Evolutionary conservation across 768 basidiomycete genomes (phyloP), one percentile per base, ranked within the genome.

Genomic region (Boletus barrowsii): DNA sequence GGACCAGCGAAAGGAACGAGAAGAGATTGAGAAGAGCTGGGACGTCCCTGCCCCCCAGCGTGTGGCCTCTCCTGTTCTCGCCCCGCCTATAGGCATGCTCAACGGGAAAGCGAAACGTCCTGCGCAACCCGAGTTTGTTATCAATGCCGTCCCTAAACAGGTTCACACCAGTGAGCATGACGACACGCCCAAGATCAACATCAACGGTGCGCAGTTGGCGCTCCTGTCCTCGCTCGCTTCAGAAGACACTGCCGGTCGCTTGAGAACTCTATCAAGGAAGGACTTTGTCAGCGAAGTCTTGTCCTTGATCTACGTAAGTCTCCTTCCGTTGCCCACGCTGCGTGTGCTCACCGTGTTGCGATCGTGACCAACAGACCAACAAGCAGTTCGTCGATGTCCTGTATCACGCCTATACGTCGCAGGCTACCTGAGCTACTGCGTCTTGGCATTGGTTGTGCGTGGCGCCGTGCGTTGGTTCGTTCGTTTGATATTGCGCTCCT

Each of bases 371-470:
- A 26, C 60, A 88, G 87, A 86, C 79, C 50, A 83, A 88, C 72
- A 76, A 80, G 59, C 69, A 74, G 15, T 89, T 88, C 61, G 84
- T 84, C 54, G 84, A 89, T 58, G 69, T 72, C 37, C 75, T 87
- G 43, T 85, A 77, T 73, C 75, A 72, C 54, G 79, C 81, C 42
- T 87, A 86, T 66, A 54, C 66, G 50, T 54, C 67, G 17, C 56
- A 47, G 43, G 42, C 40, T 14, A 47, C 39, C 29, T 67, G 54
- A 67, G 40, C 14, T 35, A 6, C 13, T 13, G 33, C 33, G 33
- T 35, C 33, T 50, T n/a, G 39, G 42, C 15, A 15, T 24, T 35
- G 32, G 18, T 45, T 7, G n/a, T 36, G 55, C 40, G 42, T 29
- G 17, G 22, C 13, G 17, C 15, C 8, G 7, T 17, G 37, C 17